These are phyloP conservation scores for Alternaria arbusti DNA, from an alignment of 2,329 filamentous ascomycete genomes.

Conservation along the genomic window DNA sequence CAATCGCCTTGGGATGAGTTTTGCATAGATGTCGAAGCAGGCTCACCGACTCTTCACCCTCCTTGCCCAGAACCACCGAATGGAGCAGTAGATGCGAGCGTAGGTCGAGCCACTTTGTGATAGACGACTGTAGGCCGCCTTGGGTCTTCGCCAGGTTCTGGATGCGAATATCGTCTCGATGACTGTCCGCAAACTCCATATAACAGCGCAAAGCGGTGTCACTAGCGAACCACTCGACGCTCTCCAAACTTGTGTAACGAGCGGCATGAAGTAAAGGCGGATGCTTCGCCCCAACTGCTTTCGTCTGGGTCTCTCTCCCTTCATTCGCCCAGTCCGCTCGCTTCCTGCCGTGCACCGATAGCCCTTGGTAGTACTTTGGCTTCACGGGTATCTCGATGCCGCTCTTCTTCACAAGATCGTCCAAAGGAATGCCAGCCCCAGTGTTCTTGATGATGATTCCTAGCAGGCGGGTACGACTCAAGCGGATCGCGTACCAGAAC, in stretches of 20 bases:
- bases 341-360: slow-evolving; percentile 71
- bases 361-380: slow-evolving; percentile 75
- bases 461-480: slow-evolving; percentile 63
- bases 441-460: slow-evolving; percentile 69
- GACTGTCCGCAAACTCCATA: slow-evolving; percentile 68
- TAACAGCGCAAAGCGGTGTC: slow-evolving; percentile 73
- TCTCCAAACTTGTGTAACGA: slow-evolving; percentile 64
- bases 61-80: slow-evolving; percentile 55
- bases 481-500: slow-evolving; percentile 48
- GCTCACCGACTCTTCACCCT: slow-evolving; percentile 52
- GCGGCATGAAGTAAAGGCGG: slow-evolving; percentile 69
- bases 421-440: slow-evolving; percentile 73
- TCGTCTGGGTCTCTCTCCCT: slow-evolving; percentile 13
- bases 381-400: slow-evolving; percentile 69
- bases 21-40: slow-evolving; percentile 72
- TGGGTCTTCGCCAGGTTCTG: slow-evolving; percentile 65
- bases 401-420: slow-evolving; percentile 69
- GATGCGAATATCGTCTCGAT: slow-evolving; percentile 67
- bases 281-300: slow-evolving; percentile 12
- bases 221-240: slow-evolving; percentile 78
- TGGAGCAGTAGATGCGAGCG: slow-evolving; percentile 64
- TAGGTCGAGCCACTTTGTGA: slow-evolving; percentile 64
- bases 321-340: slow-evolving; percentile 69
- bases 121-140: slow-evolving; percentile 68
- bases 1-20: slow-evolving; percentile 65